Percentiles rank a stretch among this genome's conserved stretches.
Conservation (phyloP, 2,329 filamentous ascomycete genomes). For the Thelonectria discophora region DNA sequence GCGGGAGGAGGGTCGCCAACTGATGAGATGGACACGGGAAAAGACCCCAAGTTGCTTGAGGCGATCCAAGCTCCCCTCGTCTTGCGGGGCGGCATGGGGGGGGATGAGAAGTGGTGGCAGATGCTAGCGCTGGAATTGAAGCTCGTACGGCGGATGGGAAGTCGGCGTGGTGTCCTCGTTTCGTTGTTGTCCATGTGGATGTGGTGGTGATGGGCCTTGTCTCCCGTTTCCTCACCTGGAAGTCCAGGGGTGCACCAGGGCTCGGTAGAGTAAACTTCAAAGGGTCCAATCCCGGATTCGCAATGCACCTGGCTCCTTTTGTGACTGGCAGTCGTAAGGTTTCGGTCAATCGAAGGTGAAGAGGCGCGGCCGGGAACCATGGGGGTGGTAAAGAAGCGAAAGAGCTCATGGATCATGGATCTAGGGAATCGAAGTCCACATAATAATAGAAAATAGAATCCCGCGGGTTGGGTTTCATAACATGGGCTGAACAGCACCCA, state of each 20-base stretch:
- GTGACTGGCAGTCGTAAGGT: conserved; percentile 26
- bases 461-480: background rate
- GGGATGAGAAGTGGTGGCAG: background rate
- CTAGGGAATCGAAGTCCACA: conserved; percentile 6
- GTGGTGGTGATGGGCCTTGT: background rate
- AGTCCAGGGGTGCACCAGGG: background rate
- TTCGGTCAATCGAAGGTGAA: conserved; percentile 22
- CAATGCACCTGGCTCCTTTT: conserved; percentile 1
- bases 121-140: background rate
- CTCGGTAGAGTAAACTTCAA: background rate
- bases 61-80: background rate
- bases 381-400: conserved; percentile 1
- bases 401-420: conserved; percentile 20
- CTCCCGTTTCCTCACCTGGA: background rate
- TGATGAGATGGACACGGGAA: background rate
- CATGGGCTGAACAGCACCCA: background rate
- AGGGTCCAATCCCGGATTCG: background rate
- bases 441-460: conserved; percentile 5
- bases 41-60: background rate
- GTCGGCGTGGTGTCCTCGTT: background rate
- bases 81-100: background rate
- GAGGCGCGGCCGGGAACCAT: conserved; percentile 27
- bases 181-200: background rate
- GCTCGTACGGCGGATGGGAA: background rate
- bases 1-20: background rate